Evolutionary conservation across 305 asterid species (phyloP).

Genomic region (Fraxinus velutina): DNA sequence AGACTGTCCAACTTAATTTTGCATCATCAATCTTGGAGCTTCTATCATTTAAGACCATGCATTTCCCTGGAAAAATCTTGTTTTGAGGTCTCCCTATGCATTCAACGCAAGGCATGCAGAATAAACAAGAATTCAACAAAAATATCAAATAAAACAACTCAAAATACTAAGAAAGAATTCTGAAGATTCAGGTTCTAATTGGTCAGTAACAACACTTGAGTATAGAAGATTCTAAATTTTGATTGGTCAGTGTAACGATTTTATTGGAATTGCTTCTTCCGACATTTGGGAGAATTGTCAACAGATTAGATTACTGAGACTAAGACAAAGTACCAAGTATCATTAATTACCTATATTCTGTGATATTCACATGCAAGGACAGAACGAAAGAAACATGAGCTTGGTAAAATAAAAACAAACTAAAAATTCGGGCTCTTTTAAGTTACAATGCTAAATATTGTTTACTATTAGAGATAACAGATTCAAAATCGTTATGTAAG

Average conservation of each 20-base stretch:
- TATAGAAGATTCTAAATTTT: not conserved
- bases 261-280: not conserved
- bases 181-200: constrained; percentile 11
- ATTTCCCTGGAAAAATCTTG: constrained; percentile 30
- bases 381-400: not conserved
- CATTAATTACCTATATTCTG: not conserved
- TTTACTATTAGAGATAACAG: not conserved
- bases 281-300: not conserved
- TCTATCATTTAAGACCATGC: constrained; percentile 30
- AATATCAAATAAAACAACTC: constrained; percentile 17
- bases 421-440: not conserved
- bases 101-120: constrained; percentile 23
- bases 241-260: not conserved
- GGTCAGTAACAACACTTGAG: not conserved
- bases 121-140: constrained; percentile 7
- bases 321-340: not conserved
- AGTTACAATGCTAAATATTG: not conserved
- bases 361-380: not conserved
- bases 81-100: constrained; percentile 39
- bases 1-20: constrained; percentile 27
- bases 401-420: not conserved
- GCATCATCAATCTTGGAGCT: constrained; percentile 29
- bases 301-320: not conserved
- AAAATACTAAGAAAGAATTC: constrained; percentile 1
- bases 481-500: not conserved